Evolutionary conservation across 371 early-diverging fungal species (phyloP).

Genomic region (Mucor saturninus): DNA sequence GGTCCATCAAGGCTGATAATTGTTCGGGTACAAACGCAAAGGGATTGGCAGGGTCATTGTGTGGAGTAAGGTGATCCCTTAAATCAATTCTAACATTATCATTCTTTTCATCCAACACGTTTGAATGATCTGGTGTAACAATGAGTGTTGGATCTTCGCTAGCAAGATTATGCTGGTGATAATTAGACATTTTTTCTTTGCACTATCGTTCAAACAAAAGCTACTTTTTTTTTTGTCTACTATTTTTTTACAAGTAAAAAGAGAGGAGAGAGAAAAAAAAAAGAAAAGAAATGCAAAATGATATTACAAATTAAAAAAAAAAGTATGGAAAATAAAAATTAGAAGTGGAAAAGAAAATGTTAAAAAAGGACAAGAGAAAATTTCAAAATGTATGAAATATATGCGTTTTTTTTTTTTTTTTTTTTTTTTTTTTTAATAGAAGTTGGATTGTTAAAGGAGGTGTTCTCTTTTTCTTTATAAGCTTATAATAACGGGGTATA

Average conservation of each 20-base stretch:
- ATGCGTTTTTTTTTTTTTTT: slow-evolving; percentile 7
- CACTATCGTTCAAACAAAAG: background rate
- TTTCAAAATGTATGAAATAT: slow-evolving; percentile 8
- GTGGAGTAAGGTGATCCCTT: slow-evolving; percentile 35
- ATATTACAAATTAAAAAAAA: slow-evolving; percentile 2
- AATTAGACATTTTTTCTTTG: slow-evolving; percentile 6
- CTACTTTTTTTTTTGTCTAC: background rate
- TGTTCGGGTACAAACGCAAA: slow-evolving; percentile 60
- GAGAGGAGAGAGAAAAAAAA: slow-evolving; percentile 2
- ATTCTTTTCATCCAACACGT: slow-evolving; percentile 20
- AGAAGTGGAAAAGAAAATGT: background rate
- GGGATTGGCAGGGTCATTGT: slow-evolving; percentile 51
- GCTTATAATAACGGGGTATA: slow-evolving; percentile 5
- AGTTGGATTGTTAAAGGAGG: slow-evolving; percentile 13
- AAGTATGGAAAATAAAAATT: background rate
- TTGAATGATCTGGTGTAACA: slow-evolving; percentile 18
- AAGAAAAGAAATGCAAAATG: slow-evolving; percentile 9
- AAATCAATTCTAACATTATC: slow-evolving; percentile 28
- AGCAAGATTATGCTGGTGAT: slow-evolving; percentile 12
- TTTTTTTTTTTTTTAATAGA: slow-evolving; percentile 9
- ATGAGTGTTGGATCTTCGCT: slow-evolving; percentile 37
- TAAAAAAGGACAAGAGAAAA: slow-evolving; percentile 8
- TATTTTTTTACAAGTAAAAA: slow-evolving; percentile 1
- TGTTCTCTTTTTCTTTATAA: slow-evolving; percentile 4
- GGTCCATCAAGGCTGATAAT: slow-evolving; percentile 59